Percentiles rank a stretch among this genome's conserved stretches.
Evolutionary conservation across 73 alveolate genomes (phyloP).

Genomic region (Uronychia setigera): DNA sequence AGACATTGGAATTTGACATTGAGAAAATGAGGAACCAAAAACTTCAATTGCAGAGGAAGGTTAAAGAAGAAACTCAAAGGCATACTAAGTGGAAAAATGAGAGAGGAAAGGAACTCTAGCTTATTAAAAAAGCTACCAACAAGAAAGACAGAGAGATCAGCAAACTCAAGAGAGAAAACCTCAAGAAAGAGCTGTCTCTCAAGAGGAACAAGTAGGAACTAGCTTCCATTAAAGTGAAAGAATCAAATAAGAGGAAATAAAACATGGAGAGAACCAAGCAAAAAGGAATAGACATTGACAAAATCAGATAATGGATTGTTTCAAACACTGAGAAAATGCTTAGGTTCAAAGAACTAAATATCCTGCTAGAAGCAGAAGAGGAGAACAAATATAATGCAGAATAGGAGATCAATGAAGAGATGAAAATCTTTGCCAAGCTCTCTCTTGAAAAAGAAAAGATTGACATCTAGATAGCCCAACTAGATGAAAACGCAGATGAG

Average conservation of each 20-base stretch:
- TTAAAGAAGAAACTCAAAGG: conserved; percentile 1
- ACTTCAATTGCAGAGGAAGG: not conserved
- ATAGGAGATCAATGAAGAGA: conserved; percentile 51
- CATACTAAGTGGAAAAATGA: conserved; percentile 20
- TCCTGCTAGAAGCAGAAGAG: conserved; percentile 16
- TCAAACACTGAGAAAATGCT: conserved; percentile 33
- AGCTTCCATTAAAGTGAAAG: not conserved
- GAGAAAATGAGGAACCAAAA: conserved; percentile 18
- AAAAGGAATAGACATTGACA: conserved; percentile 13
- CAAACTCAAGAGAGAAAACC: conserved; percentile 12
- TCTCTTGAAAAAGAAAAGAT: conserved; percentile 41
- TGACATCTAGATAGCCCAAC: conserved; percentile 27
- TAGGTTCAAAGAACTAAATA: conserved; percentile 31
- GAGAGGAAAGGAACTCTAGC: conserved; percentile 4
- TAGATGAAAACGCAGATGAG: conserved; percentile 28
- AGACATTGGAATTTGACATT: conserved; percentile 3
- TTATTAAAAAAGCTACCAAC: not conserved
- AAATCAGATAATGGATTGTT: conserved; percentile 29
- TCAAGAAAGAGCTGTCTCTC: conserved; percentile 5
- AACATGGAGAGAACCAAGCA: not conserved
- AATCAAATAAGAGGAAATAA: not conserved
- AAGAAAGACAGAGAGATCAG: conserved; percentile 24
- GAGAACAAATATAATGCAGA: conserved; percentile 23
- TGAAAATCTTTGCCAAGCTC: conserved; percentile 30
- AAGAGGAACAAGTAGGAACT: conserved; percentile 9